Percentiles rank a stretch among this genome's conserved stretches.
These are phyloP conservation scores for Desmodesmus armatus DNA, from an alignment of 139 green algal species.

Conservation along the genomic window DNA sequence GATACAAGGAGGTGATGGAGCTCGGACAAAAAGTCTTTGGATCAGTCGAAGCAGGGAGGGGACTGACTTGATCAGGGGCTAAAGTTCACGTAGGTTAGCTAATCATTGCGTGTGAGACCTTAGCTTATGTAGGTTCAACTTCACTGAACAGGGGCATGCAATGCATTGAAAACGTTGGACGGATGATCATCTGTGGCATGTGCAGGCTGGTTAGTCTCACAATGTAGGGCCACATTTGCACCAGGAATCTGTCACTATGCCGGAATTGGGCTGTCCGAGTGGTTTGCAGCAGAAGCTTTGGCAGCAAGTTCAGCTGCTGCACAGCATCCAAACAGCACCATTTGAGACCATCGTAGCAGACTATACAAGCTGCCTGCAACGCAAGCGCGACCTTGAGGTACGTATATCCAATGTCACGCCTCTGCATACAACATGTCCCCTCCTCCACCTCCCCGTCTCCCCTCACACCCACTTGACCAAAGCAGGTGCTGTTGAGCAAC, in stretches of 20 bases:
- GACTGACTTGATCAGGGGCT: too few species aligned
- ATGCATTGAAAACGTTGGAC: background rate
- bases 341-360: constrained; percentile 63
- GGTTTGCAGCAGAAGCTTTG: constrained; percentile 31
- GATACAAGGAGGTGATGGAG: too few species aligned
- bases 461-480: background rate
- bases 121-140: background rate
- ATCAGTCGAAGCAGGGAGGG: too few species aligned
- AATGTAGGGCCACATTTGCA: background rate
- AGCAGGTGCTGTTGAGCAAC: background rate
- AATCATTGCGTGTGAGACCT: background rate
- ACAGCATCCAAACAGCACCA: constrained; percentile 43
- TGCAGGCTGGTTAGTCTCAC: too few species aligned
- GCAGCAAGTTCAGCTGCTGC: constrained; percentile 31
- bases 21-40: too few species aligned
- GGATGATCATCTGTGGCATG: background rate
- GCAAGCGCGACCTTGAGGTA: constrained; percentile 64
- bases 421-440: background rate
- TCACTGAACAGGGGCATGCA: background rate
- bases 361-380: constrained; percentile 56
- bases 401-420: background rate
- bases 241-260: background rate
- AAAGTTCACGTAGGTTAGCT: too few species aligned
- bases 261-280: background rate
- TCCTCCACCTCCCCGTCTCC: background rate